Base-by-base conservation (phyloP, 2,329 filamentous ascomycete species). In the Arachnomyces sp. region DNA sequence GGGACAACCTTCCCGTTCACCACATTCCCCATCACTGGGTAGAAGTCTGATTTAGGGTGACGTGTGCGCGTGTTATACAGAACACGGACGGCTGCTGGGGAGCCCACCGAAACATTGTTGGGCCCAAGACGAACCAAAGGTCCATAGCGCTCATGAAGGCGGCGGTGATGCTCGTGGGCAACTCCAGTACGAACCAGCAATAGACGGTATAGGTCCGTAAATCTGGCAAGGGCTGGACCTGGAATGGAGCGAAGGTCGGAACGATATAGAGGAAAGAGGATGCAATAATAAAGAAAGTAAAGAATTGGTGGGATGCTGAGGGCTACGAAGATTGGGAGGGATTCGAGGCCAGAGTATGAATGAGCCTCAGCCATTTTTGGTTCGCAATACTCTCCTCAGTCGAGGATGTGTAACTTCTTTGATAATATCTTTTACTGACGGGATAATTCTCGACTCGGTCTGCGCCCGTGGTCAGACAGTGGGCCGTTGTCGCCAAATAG, bases 111-210 rank as follows among this genome's bases (percentile, higher is more conserved):
- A 17, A 48, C 44, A n/a, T 16, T 41, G 34, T 48, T 48, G 12
- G 46, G 46, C 11, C 46, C 46, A 5, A 44, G 36, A 14, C 46
- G 43, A 28, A 49, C 45, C 12, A 46, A 14, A 1, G 37, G 33
- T n/a, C 47, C 47, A 36, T 49, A 40, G 11, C 36, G 36, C 16
- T 43, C 7, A 30, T 49, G 47, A 29, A 48, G 43, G 2, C 14
- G n/a, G 28, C 31, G 33, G 17, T 48, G 38, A 32, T 40, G 34
- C 15, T 46, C 41, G 14, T 42, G 45, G 15, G 32, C 34, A 7
- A 9, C 18, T 13, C 40, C 45, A 6, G 32, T 39, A 14, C 31
- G 36, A 12, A 41, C 39, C 12, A 40, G 17, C n/a, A 40, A 29
- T 6, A 44, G 30, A 12, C 47, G 45, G 14, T 40, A 30, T 1